Conservation (phyloP, 192 early-diverging fungal species). For the Backusella circina region DNA sequence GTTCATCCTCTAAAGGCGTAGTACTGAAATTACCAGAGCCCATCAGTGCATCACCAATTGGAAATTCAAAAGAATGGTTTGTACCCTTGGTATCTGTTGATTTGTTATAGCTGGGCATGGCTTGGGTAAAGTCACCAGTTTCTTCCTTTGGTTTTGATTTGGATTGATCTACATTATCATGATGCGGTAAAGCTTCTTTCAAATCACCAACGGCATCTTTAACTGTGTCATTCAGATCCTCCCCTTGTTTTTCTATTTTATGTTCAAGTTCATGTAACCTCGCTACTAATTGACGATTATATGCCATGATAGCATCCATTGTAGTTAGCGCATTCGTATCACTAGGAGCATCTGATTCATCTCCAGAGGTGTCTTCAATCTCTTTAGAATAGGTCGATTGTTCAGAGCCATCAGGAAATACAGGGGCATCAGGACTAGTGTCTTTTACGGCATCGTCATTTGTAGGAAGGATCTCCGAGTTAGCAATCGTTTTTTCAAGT, state of each 20-base stretch:
- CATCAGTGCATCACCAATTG: not conserved
- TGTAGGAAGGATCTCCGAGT: not conserved
- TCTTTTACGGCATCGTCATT: not conserved
- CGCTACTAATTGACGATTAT: not conserved
- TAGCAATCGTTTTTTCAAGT: not conserved
- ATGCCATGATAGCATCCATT: conserved; percentile 4
- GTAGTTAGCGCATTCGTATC: not conserved
- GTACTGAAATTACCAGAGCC: not conserved
- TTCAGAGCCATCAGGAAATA: not conserved
- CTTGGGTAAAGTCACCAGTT: not conserved
- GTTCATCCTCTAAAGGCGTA: not conserved
- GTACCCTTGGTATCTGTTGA: not conserved
- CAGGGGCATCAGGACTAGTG: not conserved
- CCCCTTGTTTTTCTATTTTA: not conserved
- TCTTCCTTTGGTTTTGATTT: not conserved
- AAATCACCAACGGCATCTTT: not conserved
- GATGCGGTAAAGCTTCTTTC: not conserved
- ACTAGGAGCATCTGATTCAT: not conserved
- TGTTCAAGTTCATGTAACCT: not conserved
- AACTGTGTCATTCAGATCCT: not conserved
- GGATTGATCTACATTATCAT: not conserved
- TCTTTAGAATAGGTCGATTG: not conserved
- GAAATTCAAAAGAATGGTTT: conserved; percentile 6
- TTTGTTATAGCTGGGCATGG: not conserved
- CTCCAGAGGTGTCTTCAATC: not conserved